Conservation (phyloP, 2,329 filamentous ascomycete genomes). For the Camptophora hylomeconis region DNA sequence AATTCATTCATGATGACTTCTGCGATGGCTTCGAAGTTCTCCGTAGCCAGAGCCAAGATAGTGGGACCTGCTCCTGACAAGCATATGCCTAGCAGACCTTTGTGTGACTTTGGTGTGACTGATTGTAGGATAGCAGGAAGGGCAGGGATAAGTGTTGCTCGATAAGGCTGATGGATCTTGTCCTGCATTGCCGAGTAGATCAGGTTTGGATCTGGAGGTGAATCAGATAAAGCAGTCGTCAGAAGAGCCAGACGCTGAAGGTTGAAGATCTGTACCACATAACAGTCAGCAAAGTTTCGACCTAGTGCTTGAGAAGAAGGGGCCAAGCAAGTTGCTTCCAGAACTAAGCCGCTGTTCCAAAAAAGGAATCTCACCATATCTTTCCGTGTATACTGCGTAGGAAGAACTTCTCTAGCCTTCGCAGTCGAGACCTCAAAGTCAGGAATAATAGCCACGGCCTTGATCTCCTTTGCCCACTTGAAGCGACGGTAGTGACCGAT, state of each 20-base stretch:
- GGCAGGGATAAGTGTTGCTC: conserved; percentile 80
- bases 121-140: conserved; percentile 81
- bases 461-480: conserved; percentile 86
- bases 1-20: conserved; percentile 64
- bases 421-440: conserved; percentile 94
- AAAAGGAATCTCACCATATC: conserved; percentile 60
- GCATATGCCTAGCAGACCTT: conserved; percentile 84
- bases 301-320: neutral
- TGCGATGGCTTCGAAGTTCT: conserved; percentile 80
- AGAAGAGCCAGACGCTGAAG: conserved; percentile 85
- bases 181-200: conserved; percentile 99
- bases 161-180: conserved; percentile 93
- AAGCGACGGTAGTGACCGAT: conserved; percentile 97
- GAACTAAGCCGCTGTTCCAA: no score
- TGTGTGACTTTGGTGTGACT: conserved; percentile 76
- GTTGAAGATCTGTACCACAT: conserved; percentile 52
- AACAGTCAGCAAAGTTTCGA: conserved; percentile 1
- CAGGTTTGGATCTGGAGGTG: conserved; percentile 79
- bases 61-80: conserved; percentile 90
- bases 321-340: no score
- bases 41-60: conserved; percentile 81
- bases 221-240: conserved; percentile 76
- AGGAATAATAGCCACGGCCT: conserved; percentile 91
- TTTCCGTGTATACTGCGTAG: conserved; percentile 61
- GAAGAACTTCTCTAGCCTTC: conserved; percentile 74